These are phyloP conservation scores for Cucumis melo DNA, from an alignment of 306 rosid genomes.

Conservation along the genomic window DNA sequence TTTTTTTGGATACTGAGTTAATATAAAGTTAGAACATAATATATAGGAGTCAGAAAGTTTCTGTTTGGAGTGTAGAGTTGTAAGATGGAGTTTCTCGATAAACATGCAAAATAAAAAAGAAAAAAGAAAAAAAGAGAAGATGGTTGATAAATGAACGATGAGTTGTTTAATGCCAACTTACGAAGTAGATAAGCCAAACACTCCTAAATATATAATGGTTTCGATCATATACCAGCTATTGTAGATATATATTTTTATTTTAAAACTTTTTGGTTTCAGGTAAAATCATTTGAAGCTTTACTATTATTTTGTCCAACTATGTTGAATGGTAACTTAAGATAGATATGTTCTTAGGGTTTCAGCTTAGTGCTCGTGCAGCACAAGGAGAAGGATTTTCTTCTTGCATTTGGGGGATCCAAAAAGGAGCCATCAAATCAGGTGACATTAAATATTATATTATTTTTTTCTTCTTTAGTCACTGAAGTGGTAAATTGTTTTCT, in stretches of 20 bases:
- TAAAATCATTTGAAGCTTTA: not conserved
- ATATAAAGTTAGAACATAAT: too few species aligned
- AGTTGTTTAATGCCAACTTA: too few species aligned
- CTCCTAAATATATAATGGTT: not conserved
- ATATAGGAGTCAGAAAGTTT: too few species aligned
- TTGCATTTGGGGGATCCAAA: constrained; percentile 89
- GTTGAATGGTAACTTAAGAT: constrained; percentile 8
- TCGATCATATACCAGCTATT: not conserved
- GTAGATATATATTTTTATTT: not conserved
- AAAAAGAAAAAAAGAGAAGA: too few species aligned
- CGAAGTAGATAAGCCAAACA: too few species aligned
- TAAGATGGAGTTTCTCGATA: too few species aligned
- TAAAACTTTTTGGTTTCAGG: not conserved
- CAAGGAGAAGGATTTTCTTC: constrained; percentile 85
- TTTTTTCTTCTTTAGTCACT: not conserved
- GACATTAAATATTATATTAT: not conserved
- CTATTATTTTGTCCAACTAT: constrained; percentile 1
- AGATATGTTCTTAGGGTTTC: constrained; percentile 54
- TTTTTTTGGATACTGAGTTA: too few species aligned
- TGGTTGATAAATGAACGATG: too few species aligned
- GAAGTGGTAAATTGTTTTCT: not conserved
- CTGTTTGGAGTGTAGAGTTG: too few species aligned
- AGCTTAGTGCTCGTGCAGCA: constrained; percentile 68
- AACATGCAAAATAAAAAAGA: too few species aligned
- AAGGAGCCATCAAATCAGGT: constrained; percentile 94